phyloP scores from a whole-genome alignment of 495 filamentous ascomycete genomes.

The Penicillium pulvis region DNA sequence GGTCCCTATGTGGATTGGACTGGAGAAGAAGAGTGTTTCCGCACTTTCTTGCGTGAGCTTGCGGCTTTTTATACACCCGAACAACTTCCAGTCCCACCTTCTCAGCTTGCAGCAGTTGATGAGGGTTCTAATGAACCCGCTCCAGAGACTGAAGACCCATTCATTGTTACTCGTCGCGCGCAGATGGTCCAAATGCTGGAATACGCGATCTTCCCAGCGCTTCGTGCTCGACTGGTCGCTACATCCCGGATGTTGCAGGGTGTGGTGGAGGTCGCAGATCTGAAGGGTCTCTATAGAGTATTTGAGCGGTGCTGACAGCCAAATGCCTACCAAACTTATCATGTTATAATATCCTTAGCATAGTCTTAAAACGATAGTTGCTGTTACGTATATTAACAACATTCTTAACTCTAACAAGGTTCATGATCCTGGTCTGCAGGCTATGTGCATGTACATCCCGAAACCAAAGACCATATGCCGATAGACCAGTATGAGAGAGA shows the following conservation, averaged over 20 bases:
- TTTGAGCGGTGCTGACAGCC: slow-evolving; percentile 89
- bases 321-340: background rate
- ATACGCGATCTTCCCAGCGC: slow-evolving; percentile 83
- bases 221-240: slow-evolving; percentile 80
- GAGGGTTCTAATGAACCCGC: background rate
- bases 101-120: slow-evolving; percentile 23
- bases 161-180: slow-evolving; percentile 58
- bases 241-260: slow-evolving; percentile 76
- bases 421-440: background rate
- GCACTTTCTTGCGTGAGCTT: slow-evolving; percentile 82
- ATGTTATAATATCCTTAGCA: background rate
- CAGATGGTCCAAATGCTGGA: slow-evolving; percentile 76
- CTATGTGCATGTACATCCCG: background rate
- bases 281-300: slow-evolving; percentile 94
- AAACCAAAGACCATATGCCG: background rate
- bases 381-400: background rate
- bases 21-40: slow-evolving; percentile 83
- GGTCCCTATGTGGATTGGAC: slow-evolving; percentile 90
- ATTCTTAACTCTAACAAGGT: background rate
- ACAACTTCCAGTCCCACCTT: slow-evolving; percentile 62
- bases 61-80: slow-evolving; percentile 92
- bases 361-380: background rate
- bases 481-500: background rate
- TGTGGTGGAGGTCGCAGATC: slow-evolving; percentile 86
- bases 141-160: slow-evolving; percentile 40